These are phyloP conservation scores for Atkinsonella texensis DNA, from an alignment of 2,329 filamentous ascomycete species.

Conservation along the genomic window DNA sequence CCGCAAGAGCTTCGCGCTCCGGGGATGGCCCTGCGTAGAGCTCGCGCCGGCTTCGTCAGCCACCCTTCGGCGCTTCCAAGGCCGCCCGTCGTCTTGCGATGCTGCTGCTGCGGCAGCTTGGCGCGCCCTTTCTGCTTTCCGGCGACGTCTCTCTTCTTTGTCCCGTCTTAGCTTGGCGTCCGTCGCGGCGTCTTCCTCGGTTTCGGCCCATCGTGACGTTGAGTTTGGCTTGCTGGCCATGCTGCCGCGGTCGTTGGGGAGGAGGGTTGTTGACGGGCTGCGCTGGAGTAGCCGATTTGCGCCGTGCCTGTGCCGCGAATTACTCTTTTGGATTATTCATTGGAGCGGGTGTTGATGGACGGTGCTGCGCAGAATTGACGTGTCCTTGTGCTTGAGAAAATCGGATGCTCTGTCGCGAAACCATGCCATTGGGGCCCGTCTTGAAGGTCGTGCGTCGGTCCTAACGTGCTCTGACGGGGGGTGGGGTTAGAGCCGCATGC, in stretches of 20 bases:
- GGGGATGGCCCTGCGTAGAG: not conserved
- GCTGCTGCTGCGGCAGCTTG: slow-evolving; percentile 37
- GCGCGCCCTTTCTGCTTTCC: slow-evolving; percentile 71
- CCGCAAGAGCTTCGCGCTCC: slow-evolving; percentile 48
- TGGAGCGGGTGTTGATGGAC: too few species aligned
- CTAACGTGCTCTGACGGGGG: too few species aligned
- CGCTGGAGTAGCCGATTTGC: not conserved
- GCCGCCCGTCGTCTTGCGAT: slow-evolving; percentile 22
- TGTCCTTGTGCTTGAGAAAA: too few species aligned
- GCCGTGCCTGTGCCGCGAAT: too few species aligned
- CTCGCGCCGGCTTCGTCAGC: slow-evolving; percentile 30
- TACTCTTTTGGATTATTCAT: too few species aligned
- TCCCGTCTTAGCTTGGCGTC: slow-evolving; percentile 63
- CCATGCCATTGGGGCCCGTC: too few species aligned
- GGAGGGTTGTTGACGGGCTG: too few species aligned
- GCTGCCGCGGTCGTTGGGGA: too few species aligned
- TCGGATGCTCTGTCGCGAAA: too few species aligned
- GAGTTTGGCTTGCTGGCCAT: slow-evolving; percentile 47
- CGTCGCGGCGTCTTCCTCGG: slow-evolving; percentile 66
- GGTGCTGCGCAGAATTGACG: too few species aligned
- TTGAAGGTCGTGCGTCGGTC: too few species aligned
- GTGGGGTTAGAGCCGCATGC: too few species aligned
- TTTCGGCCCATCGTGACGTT: slow-evolving; percentile 74
- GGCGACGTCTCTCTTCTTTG: slow-evolving; percentile 79
- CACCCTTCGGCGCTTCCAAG: slow-evolving; percentile 51